These are phyloP conservation scores for Tolypocladium nubicola DNA, from an alignment of 2,329 filamentous ascomycete species.

Conservation along the genomic window DNA sequence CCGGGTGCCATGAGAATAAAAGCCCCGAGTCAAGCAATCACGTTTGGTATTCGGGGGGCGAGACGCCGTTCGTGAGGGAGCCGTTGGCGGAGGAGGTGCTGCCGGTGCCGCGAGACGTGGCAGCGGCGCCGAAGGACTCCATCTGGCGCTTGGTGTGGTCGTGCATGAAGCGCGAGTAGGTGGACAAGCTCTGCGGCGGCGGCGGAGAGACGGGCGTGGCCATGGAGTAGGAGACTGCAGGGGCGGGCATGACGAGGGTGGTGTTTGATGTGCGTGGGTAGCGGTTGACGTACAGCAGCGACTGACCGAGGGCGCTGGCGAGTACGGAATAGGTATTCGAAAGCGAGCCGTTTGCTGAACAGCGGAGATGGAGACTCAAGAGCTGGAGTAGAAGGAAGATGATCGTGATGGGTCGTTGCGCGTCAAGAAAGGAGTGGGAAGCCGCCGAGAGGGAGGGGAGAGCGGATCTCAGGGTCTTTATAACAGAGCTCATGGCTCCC, in stretches of 20 bases:
- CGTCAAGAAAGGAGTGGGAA: neutral
- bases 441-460: neutral
- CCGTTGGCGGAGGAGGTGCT: slow-evolving; percentile 10
- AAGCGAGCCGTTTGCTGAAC: neutral
- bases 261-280: neutral
- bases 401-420: neutral
- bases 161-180: slow-evolving; percentile 51
- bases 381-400: neutral
- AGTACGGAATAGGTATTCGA: neutral
- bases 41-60: slow-evolving; percentile 7
- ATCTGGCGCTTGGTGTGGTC: slow-evolving; percentile 56
- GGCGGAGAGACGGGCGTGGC: slow-evolving; percentile 25
- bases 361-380: neutral
- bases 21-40: neutral
- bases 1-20: neutral
- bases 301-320: neutral
- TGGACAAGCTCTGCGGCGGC: slow-evolving; percentile 37
- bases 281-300: neutral
- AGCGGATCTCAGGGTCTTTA: slow-evolving; percentile 12
- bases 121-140: slow-evolving; percentile 35
- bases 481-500: slow-evolving; percentile 1
- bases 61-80: slow-evolving; percentile 17
- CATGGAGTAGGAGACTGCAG: slow-evolving; percentile 27
- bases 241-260: slow-evolving; percentile 23
- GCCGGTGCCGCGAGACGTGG: slow-evolving; percentile 7